Conservation (phyloP, 345 rosid genomes). For the Trapa bicornis region DNA sequence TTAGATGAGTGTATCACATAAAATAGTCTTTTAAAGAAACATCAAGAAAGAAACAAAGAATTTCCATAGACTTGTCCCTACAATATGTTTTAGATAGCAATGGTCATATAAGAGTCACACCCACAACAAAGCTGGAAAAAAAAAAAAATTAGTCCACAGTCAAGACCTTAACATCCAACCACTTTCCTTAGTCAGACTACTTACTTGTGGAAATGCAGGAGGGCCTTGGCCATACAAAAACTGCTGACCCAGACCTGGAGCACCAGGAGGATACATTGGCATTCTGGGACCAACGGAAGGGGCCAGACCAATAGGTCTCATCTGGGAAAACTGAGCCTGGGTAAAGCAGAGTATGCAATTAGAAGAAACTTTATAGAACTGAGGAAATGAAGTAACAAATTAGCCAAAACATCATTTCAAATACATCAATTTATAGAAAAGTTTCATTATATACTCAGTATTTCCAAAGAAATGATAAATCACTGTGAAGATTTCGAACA, state of each 20-base stretch:
- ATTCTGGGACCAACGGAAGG: conserved; percentile 52
- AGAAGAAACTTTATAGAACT: no score
- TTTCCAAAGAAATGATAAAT: background rate
- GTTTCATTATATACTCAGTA: background rate
- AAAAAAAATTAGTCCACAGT: background rate
- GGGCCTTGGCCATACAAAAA: conserved; percentile 59
- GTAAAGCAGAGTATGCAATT: no score
- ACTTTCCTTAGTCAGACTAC: background rate
- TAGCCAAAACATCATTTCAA: no score
- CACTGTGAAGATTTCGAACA: background rate
- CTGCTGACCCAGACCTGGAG: conserved; percentile 62
- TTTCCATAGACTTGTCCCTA: background rate
- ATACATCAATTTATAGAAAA: background rate
- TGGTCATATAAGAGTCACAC: no score
- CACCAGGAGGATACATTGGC: conserved; percentile 62
- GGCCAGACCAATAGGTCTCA: conserved; percentile 53
- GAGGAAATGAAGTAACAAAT: no score
- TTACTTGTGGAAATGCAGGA: conserved; percentile 37
- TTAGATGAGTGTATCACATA: background rate
- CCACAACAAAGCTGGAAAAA: background rate
- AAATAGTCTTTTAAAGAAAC: background rate
- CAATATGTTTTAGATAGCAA: no score
- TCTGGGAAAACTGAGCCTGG: conserved; percentile 66
- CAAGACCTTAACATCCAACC: background rate
- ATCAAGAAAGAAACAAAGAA: background rate